phyloP scores from a whole-genome alignment of 805 yeast species.

The Saitoella complicata region DNA sequence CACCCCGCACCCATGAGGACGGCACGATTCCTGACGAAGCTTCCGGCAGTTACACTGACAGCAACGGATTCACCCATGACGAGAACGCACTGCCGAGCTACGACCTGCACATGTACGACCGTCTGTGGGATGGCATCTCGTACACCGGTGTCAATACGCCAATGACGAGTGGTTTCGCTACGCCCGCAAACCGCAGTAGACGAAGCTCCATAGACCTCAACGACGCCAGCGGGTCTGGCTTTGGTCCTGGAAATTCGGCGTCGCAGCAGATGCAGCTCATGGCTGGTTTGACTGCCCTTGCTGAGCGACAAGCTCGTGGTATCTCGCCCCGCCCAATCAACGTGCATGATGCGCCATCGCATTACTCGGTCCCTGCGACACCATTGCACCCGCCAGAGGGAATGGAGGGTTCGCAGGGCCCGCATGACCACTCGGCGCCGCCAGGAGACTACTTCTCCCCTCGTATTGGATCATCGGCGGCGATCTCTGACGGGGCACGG shows the following conservation, averaged over 20 bases:
- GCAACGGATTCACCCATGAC: conserved; percentile 53
- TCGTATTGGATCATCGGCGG: too few relatives aligned
- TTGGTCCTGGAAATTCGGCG: conserved; percentile 18
- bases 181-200: conserved; percentile 23
- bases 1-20: conserved; percentile 40
- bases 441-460: background rate
- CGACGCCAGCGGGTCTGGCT: conserved; percentile 4
- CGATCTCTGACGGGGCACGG: background rate
- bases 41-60: conserved; percentile 13
- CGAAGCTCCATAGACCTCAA: conserved; percentile 20
- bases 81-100: conserved; percentile 66
- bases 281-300: conserved; percentile 25
- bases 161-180: conserved; percentile 22
- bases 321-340: background rate
- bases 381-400: background rate
- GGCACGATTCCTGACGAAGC: conserved; percentile 39
- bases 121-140: conserved; percentile 51
- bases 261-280: conserved; percentile 23
- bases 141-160: conserved; percentile 25
- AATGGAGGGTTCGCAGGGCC: too few relatives aligned
- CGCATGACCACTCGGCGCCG: background rate
- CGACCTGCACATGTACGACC: conserved; percentile 65
- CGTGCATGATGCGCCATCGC: background rate
- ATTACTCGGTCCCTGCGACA: background rate
- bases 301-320: conserved; percentile 17